phyloP scores from a whole-genome alignment of 2,329 filamentous ascomycete species.

The Xylariaceae sp. region DNA sequence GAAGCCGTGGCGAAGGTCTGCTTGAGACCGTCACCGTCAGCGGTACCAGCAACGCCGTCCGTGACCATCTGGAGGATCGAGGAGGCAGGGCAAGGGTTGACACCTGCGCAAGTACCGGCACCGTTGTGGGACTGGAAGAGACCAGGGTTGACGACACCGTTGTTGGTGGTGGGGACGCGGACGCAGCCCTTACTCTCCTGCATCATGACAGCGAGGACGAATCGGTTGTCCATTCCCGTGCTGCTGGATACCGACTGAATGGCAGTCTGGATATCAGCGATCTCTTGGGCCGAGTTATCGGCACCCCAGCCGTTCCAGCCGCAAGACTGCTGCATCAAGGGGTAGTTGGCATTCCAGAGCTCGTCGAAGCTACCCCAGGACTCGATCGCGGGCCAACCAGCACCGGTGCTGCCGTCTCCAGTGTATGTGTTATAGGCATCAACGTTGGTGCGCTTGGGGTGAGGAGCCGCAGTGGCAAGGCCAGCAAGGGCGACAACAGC shows the following conservation, averaged over 20 bases:
- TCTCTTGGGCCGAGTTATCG: slow-evolving; percentile 12
- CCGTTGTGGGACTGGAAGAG: slow-evolving; percentile 39
- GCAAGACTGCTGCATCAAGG: slow-evolving; percentile 15
- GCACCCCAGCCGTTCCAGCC: slow-evolving; percentile 18
- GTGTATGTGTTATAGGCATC: slow-evolving; percentile 11
- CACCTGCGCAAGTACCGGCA: slow-evolving; percentile 33
- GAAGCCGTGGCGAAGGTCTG: slow-evolving; percentile 33
- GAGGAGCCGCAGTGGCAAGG: slow-evolving; percentile 10
- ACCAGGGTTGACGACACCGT: slow-evolving; percentile 40
- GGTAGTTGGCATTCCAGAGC: slow-evolving; percentile 13
- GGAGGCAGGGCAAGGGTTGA: slow-evolving; percentile 26
- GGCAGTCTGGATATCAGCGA: slow-evolving; percentile 13
- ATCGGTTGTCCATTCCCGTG: slow-evolving; percentile 35
- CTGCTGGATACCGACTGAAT: slow-evolving; percentile 31
- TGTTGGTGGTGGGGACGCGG: slow-evolving; percentile 37
- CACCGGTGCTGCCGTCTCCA: slow-evolving; percentile 8
- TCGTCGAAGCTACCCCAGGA: slow-evolving; percentile 13
- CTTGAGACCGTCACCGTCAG: slow-evolving; percentile 38
- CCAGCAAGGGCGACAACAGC: slow-evolving; percentile 3
- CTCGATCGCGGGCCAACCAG: slow-evolving; percentile 9
- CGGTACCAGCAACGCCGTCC: slow-evolving; percentile 41
- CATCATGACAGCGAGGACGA: slow-evolving; percentile 42
- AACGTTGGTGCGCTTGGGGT: slow-evolving; percentile 2
- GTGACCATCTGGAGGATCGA: slow-evolving; percentile 30
- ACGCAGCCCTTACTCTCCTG: slow-evolving; percentile 44